Percentiles rank a stretch among this genome's conserved stretches.
Evolutionary conservation across 148 eudicot species (phyloP).

Genomic region (Suaeda aralocaspica): DNA sequence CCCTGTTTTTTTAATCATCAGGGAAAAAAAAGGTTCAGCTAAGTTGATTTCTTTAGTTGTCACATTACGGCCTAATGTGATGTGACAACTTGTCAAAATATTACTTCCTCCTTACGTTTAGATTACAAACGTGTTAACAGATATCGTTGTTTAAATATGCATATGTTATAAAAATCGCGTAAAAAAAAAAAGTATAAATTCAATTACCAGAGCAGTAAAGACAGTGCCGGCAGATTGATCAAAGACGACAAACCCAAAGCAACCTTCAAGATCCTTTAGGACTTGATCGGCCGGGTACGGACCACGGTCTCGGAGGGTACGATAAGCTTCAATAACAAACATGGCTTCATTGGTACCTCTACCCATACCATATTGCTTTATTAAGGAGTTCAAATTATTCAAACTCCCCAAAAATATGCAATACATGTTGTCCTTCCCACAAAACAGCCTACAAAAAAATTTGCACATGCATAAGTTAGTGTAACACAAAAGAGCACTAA

Average conservation of each 20-base stretch:
- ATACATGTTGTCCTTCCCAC: conserved; percentile 70
- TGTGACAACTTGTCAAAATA: no score
- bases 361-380: conserved; percentile 69
- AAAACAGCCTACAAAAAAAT: conserved; percentile 45
- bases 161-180: no score
- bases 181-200: no score
- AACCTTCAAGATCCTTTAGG: conserved; percentile 77
- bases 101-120: no score
- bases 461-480: no score
- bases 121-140: no score
- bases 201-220: conserved; percentile 64
- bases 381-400: conserved; percentile 53
- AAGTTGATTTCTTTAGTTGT: no score
- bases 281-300: conserved; percentile 88
- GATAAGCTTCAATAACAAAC: conserved; percentile 71
- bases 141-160: no score
- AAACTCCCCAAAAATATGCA: conserved; percentile 69
- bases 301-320: conserved; percentile 85
- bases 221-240: conserved; percentile 65
- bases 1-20: conserved; percentile 39
- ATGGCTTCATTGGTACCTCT: conserved; percentile 70
- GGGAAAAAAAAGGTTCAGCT: not conserved
- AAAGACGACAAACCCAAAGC: conserved; percentile 78
- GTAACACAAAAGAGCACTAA: no score
- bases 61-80: no score